These are phyloP conservation scores for Coemansia sp. DNA, from an alignment of 192 early-diverging fungal genomes.

Conservation along the genomic window DNA sequence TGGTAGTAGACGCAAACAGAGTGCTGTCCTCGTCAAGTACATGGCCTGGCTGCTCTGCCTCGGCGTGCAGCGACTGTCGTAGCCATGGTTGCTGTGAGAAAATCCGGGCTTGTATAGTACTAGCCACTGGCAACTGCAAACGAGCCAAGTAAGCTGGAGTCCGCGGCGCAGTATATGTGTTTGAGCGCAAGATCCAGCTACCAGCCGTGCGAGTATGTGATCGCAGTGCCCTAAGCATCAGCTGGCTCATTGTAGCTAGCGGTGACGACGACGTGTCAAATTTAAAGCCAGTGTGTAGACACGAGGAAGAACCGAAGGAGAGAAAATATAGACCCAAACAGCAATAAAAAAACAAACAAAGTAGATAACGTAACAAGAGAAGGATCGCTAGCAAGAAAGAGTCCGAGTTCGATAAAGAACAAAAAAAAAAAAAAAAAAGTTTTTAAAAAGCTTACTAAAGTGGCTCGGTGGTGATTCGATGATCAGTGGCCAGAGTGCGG, in stretches of 20 bases:
- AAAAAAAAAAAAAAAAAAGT: conserved; percentile 6
- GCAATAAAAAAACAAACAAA: not conserved
- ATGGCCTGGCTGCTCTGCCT: conserved; percentile 13
- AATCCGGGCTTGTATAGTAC: not conserved
- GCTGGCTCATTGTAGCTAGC: conserved; percentile 40
- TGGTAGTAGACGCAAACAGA: conserved; percentile 26
- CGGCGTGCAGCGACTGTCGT: conserved; percentile 18
- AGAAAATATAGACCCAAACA: not conserved
- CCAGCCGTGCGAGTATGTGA: conserved; percentile 9
- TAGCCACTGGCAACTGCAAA: not conserved
- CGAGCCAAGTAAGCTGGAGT: not conserved
- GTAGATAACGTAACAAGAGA: not conserved
- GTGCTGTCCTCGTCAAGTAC: conserved; percentile 19
- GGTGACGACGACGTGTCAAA: not conserved
- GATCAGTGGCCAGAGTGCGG: not conserved
- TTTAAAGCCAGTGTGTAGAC: not conserved
- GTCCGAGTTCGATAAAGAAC: not conserved
- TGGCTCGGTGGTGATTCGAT: not conserved
- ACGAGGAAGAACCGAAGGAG: not conserved
- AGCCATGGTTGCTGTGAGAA: conserved; percentile 26
- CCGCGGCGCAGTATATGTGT: conserved; percentile 10
- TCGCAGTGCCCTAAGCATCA: conserved; percentile 25
- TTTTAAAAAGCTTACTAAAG: not conserved
- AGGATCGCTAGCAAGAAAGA: not conserved
- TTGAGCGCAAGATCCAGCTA: conserved; percentile 6